phyloP scores from a whole-genome alignment of 176 grass and related monocot genomes.

The Pontederia paniculata region DNA sequence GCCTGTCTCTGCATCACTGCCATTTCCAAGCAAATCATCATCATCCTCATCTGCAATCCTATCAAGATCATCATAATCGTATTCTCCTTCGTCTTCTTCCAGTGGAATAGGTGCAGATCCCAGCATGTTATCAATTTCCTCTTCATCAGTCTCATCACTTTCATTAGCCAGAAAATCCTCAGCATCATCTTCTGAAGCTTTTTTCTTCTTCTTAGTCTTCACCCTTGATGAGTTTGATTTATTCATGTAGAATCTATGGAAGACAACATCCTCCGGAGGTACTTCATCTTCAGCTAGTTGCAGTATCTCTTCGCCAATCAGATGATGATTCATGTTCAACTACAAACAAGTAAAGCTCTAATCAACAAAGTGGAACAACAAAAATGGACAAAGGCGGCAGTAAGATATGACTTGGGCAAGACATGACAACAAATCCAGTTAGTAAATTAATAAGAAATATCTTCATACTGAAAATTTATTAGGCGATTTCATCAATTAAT shows the following conservation, averaged over 20 bases:
- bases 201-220: slow-evolving; percentile 53
- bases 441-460: no score
- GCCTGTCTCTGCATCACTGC: slow-evolving; percentile 44
- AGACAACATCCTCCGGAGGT: slow-evolving; percentile 88
- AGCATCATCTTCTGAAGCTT: slow-evolving; percentile 28
- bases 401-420: no score
- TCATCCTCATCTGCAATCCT: slow-evolving; percentile 64
- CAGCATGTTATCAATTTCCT: slow-evolving; percentile 35
- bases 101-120: slow-evolving; percentile 7
- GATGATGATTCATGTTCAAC: slow-evolving; percentile 46
- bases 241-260: slow-evolving; percentile 93
- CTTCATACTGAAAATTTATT: no score
- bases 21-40: slow-evolving; percentile 65
- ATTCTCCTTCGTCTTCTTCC: slow-evolving; percentile 27
- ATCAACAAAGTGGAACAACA: neutral
- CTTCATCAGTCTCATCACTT: slow-evolving; percentile 34
- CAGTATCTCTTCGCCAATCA: slow-evolving; percentile 80
- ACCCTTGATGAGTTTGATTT: slow-evolving; percentile 45
- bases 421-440: no score
- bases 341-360: slow-evolving; percentile 22
- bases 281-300: slow-evolving; percentile 84
- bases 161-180: slow-evolving; percentile 45
- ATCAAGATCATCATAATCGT: slow-evolving; percentile 82
- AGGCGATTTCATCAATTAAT: no score
- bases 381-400: neutral